phyloP scores from a whole-genome alignment of 768 basidiomycete species.

The Nevesoporus exiguus region DNA sequence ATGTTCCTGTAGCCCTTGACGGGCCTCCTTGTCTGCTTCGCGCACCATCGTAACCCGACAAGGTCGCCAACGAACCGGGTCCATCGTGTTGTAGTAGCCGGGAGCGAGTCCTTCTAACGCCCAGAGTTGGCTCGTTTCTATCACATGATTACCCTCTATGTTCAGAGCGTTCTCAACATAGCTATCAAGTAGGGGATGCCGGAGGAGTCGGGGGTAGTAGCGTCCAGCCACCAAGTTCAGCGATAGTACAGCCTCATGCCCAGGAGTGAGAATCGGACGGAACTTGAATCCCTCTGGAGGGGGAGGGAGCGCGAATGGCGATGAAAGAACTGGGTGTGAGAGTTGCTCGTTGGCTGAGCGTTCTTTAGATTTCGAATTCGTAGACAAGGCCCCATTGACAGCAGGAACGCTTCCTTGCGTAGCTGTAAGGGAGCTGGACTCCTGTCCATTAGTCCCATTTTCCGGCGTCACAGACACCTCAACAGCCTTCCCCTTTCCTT shows the following conservation, averaged over 20 bases:
- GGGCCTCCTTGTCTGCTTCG: constrained; percentile 55
- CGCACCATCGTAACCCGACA: constrained; percentile 54
- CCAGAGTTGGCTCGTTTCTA: constrained; percentile 54
- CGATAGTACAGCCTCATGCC: constrained; percentile 62
- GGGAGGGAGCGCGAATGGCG: constrained; percentile 48
- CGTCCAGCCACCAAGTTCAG: constrained; percentile 72
- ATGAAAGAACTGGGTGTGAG: constrained; percentile 34
- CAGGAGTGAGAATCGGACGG: constrained; percentile 59
- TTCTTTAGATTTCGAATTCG: constrained; percentile 13
- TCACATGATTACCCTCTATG: constrained; percentile 35
- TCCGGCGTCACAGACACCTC: constrained; percentile 15
- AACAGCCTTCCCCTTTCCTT: constrained; percentile 33
- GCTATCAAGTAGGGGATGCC: constrained; percentile 55
- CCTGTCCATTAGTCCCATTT: constrained; percentile 6
- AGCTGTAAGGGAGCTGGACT: neutral
- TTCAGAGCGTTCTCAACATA: constrained; percentile 39
- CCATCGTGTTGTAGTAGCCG: constrained; percentile 66
- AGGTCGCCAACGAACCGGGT: constrained; percentile 57
- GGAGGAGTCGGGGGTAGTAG: constrained; percentile 72
- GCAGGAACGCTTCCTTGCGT: constrained; percentile 20
- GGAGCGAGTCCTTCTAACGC: constrained; percentile 68
- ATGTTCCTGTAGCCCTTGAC: constrained; percentile 40
- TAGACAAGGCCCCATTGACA: constrained; percentile 9
- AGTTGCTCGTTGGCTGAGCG: constrained; percentile 30
- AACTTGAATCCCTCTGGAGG: constrained; percentile 70